phyloP scores from a whole-genome alignment of 768 basidiomycete genomes.

The Suillus brevipes region DNA sequence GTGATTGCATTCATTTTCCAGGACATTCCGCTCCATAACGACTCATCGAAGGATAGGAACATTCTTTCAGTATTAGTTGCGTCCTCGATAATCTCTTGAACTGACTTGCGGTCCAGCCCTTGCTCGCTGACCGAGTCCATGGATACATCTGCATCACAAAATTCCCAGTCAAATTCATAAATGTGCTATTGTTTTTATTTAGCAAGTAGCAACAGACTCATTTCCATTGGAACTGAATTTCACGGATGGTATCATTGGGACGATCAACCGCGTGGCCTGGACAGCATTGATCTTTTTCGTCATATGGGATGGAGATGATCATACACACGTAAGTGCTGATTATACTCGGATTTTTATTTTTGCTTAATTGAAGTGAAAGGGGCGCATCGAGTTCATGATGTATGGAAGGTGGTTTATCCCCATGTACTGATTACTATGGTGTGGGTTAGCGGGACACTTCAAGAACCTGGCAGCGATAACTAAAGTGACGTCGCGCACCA shows the following conservation, averaged over 20 bases:
- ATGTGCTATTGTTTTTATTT: neutral
- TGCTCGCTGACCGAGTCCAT: neutral
- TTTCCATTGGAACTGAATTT: neutral
- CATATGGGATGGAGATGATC: no score
- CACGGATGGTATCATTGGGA: no score
- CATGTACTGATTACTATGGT: no score
- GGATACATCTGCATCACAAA: neutral
- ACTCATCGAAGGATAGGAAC: neutral
- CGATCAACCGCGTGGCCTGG: no score
- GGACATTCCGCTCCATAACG: neutral
- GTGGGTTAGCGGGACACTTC: no score
- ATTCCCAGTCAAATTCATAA: neutral
- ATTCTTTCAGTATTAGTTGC: neutral
- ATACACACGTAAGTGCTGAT: no score
- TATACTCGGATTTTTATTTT: no score
- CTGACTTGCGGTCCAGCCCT: neutral
- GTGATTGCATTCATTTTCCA: neutral
- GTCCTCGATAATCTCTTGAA: neutral
- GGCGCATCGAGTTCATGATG: no score
- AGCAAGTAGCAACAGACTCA: neutral
- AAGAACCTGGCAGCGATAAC: neutral
- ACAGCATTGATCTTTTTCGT: no score
- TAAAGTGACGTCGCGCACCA: neutral
- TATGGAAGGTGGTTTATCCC: no score
- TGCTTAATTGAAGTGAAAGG: no score